Evolutionary conservation across 2,329 filamentous ascomycete species (phyloP), one percentile per base, ranked within the genome.

Genomic region (Salinomyces thailandicus): DNA sequence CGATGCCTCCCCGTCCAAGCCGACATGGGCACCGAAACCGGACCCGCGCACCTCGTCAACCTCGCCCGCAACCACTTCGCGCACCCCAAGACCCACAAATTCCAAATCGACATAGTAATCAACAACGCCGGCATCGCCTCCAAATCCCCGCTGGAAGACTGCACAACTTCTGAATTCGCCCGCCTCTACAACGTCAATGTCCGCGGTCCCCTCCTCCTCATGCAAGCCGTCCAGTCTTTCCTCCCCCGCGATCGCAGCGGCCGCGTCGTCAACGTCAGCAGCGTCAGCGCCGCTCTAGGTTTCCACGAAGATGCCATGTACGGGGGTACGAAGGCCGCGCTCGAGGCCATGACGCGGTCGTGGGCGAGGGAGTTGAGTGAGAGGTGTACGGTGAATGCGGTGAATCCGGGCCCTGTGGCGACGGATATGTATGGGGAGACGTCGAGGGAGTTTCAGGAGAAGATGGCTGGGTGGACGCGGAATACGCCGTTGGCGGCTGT

Each of bases 41-140:
- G 77, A 1, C 75, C 79, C 2, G 63, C 68, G 5, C 62, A 71
- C 28, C 68, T 85, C 35, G 60, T 86, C 47, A 61, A 65, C 16
- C 68, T 69, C 0, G 69, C 75, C 4, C 69, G 73, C 48, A 67
- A 74, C 45, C 66, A 76, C 52, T 78, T 82, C 60, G 55, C 69
- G 6, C 55, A 68, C 39, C 66, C 71, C 18, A 67, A 69, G 49
- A 68, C 62, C 43, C 59, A 61, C 41, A 64, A 66, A 37, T 74
- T 85, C 55, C 75, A 79, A 51, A 71, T 93, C 52, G 84, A 93
- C 62, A 84, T 93, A 43, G 66, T 93, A 36, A 67, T 93, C 66
- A 93, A 93, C 71, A 93, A 93, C 59, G 85, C 86, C 18, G 86
- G 84, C 17, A 64, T 74, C 2, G 62, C 68, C 8, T 59, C 73